Evolutionary conservation across 768 basidiomycete species (phyloP).

Genomic region (Lactarius tabidus): DNA sequence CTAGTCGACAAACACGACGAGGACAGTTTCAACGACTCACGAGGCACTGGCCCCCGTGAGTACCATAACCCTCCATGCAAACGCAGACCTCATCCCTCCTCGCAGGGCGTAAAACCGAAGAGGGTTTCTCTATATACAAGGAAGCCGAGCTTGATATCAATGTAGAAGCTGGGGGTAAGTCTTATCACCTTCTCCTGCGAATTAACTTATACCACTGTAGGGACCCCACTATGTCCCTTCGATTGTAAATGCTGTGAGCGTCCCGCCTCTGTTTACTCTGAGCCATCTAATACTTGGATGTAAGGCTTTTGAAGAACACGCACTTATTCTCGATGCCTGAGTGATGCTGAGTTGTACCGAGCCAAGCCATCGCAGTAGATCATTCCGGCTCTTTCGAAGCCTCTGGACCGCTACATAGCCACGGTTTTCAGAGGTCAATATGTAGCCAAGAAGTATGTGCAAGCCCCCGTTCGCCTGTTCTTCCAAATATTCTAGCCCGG

Average conservation of each 20-base stretch:
- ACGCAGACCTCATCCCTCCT: conserved; percentile 9
- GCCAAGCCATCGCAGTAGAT: not conserved
- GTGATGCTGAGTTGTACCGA: not conserved
- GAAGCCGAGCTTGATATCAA: conserved; percentile 77
- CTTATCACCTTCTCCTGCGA: conserved; percentile 16
- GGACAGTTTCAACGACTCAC: conserved; percentile 64
- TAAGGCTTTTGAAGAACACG: conserved; percentile 26
- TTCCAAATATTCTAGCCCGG: conserved; percentile 20
- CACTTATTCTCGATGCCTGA: not conserved
- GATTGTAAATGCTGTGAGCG: conserved; percentile 84
- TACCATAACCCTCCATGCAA: conserved; percentile 22
- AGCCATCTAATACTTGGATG: not conserved
- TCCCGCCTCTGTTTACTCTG: not conserved
- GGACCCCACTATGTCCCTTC: conserved; percentile 81
- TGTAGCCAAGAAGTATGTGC: conserved; percentile 25
- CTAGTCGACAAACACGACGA: conserved; percentile 34
- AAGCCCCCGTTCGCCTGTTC: conserved; percentile 12
- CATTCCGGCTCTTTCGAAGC: conserved; percentile 34
- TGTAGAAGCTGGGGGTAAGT: conserved; percentile 67
- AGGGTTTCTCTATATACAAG: conserved; percentile 76
- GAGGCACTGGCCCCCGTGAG: conserved; percentile 68
- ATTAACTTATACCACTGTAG: conserved; percentile 38
- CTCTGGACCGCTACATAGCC: conserved; percentile 25
- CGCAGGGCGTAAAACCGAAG: conserved; percentile 71
- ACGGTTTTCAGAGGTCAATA: conserved; percentile 34